These are phyloP conservation scores for Verticillium dahliae DNA, from an alignment of 2,329 filamentous ascomycete species.

Conservation along the genomic window DNA sequence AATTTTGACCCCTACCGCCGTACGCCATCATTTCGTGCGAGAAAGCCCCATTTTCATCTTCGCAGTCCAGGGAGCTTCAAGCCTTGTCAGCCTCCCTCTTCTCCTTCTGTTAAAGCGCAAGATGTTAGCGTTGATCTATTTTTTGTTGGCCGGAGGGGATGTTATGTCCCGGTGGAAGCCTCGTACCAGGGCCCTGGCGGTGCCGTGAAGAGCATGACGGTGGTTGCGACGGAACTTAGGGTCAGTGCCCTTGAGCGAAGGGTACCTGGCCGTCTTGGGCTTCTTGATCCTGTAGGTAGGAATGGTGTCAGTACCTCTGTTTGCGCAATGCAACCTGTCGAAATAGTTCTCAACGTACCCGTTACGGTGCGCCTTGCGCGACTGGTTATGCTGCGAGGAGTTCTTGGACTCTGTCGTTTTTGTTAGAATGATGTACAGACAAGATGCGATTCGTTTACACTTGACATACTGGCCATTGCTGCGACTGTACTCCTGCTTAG, in stretches of 20 bases:
- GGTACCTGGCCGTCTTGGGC: slow-evolving; percentile 98
- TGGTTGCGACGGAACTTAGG: slow-evolving; percentile 99
- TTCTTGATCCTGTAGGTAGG: slow-evolving; percentile 83
- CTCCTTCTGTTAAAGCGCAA: background rate
- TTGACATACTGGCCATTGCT: slow-evolving; percentile 34
- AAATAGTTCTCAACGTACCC: slow-evolving; percentile 58
- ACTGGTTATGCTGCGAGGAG: slow-evolving; percentile 98
- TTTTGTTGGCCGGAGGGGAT: slow-evolving; percentile 6
- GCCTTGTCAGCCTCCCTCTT: background rate
- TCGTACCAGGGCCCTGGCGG: slow-evolving; percentile 91
- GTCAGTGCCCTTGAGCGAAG: slow-evolving; percentile 96
- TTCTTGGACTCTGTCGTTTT: slow-evolving; percentile 89
- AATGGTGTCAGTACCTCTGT: background rate
- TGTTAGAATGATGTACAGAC: background rate
- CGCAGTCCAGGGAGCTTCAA: background rate
- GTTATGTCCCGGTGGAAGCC: background rate
- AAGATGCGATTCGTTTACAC: too few species aligned
- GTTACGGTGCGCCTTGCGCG: slow-evolving; percentile 98
- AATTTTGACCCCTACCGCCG: background rate
- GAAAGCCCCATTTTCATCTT: background rate
- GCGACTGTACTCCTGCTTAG: slow-evolving; percentile 12
- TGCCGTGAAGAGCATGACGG: slow-evolving; percentile 98
- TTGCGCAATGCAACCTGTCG: background rate
- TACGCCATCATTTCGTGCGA: background rate
- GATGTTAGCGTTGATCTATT: background rate